Evolutionary conservation across 495 filamentous ascomycete genomes (phyloP).

Genomic region (Penicillium bialowiezense): DNA sequence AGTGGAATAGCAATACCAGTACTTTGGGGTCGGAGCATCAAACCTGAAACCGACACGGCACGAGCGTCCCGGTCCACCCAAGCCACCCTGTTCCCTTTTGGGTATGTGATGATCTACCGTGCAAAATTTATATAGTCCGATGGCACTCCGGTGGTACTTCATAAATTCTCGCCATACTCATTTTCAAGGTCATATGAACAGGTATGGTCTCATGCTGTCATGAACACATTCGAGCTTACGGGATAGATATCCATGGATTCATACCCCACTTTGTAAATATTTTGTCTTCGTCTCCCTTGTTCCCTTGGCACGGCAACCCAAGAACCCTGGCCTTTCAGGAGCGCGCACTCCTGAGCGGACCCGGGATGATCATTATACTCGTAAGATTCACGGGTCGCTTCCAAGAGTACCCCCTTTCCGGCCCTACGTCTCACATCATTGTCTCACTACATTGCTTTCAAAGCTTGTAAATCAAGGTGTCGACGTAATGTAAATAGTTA

Average conservation of each 20-base stretch:
- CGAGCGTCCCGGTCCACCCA: slow-evolving; percentile 22
- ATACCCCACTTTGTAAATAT: not conserved
- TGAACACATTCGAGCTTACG: too few species aligned
- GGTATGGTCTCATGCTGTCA: too few species aligned
- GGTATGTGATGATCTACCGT: not conserved
- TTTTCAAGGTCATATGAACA: too few species aligned
- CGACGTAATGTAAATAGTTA: not conserved
- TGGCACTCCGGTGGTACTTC: too few species aligned
- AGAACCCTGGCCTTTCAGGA: slow-evolving; percentile 1
- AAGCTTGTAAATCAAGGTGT: not conserved
- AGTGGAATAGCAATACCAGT: too few species aligned
- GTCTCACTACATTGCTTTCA: not conserved
- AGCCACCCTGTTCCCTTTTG: slow-evolving; percentile 8
- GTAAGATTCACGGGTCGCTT: not conserved
- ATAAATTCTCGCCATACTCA: too few species aligned
- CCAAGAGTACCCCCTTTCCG: not conserved
- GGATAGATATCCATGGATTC: too few species aligned
- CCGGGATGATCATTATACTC: slow-evolving; percentile 2
- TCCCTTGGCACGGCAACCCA: not conserved
- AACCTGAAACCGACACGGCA: slow-evolving; percentile 30
- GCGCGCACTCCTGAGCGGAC: not conserved
- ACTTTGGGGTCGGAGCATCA: slow-evolving; percentile 11
- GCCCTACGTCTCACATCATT: not conserved
- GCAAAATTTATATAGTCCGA: not conserved
- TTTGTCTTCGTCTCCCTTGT: not conserved